Conservation (phyloP, 345 rosid genomes). For the Dipteronia dyeriana region DNA sequence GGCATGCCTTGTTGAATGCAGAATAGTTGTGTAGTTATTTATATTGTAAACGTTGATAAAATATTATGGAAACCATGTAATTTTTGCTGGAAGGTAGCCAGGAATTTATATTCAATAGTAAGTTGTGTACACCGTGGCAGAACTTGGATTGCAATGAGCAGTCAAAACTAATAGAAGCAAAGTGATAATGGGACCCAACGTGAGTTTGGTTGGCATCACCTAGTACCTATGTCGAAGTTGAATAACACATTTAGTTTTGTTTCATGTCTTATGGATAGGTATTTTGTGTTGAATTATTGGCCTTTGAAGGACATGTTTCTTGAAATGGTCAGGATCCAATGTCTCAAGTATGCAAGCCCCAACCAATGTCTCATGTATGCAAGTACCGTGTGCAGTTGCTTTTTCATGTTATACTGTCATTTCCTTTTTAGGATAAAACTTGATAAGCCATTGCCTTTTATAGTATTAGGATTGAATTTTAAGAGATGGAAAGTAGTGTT, state of each 20-base stretch:
- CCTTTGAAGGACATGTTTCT: too few relatives aligned
- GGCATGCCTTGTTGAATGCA: neutral
- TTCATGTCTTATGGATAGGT: too few relatives aligned
- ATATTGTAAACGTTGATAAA: conserved; percentile 5
- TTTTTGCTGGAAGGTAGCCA: neutral
- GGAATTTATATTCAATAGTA: neutral
- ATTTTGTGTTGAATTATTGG: too few relatives aligned
- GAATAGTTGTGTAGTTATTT: neutral
- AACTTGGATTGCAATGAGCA: neutral
- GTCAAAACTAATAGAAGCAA: neutral
- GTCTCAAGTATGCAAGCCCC: neutral
- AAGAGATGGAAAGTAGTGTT: neutral
- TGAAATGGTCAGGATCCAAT: neutral
- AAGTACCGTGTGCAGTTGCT: neutral
- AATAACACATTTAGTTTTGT: neutral
- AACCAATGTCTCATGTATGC: neutral
- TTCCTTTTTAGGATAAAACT: too few relatives aligned
- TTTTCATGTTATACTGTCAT: too few relatives aligned
- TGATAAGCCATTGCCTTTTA: too few relatives aligned
- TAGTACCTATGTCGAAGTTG: neutral
- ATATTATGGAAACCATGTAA: neutral
- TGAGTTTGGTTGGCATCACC: neutral
- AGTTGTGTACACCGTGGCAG: neutral
- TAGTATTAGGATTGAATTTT: too few relatives aligned
- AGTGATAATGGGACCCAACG: neutral